phyloP scores from a whole-genome alignment of 2,329 filamentous ascomycete genomes.

The Clonostachys sp. region DNA sequence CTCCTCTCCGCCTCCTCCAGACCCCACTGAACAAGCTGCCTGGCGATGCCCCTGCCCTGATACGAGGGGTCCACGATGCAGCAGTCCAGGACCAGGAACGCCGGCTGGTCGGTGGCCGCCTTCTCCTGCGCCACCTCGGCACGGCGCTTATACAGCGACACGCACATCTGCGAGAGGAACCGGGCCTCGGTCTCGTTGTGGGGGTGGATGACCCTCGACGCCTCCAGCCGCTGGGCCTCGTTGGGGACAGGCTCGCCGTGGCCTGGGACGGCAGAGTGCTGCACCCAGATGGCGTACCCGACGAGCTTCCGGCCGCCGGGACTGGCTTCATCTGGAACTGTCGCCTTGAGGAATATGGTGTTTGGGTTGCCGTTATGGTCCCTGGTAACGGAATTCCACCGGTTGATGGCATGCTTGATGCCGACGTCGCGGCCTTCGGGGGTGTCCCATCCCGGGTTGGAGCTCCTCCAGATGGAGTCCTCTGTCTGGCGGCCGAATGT shows the following conservation, averaged over 20 bases:
- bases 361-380: constrained; percentile 35
- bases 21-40: constrained; percentile 40
- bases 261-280: constrained; percentile 42
- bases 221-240: background rate
- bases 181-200: constrained; percentile 36
- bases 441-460: constrained; percentile 52
- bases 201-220: constrained; percentile 22
- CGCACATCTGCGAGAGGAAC: constrained; percentile 37
- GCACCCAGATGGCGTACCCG: constrained; percentile 51
- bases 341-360: constrained; percentile 42
- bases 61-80: constrained; percentile 48
- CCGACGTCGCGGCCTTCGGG: constrained; percentile 30
- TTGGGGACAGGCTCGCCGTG: constrained; percentile 27
- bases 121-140: constrained; percentile 34
- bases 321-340: background rate
- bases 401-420: constrained; percentile 28
- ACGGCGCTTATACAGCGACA: constrained; percentile 36
- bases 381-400: constrained; percentile 27
- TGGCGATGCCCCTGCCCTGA: constrained; percentile 44
- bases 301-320: constrained; percentile 22
- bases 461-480: constrained; percentile 44
- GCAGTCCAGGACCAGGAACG: constrained; percentile 43
- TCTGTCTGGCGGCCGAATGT: constrained; percentile 44
- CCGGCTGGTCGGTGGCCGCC: constrained; percentile 26
- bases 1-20: constrained; percentile 32